Evolutionary conservation across 495 filamentous ascomycete species (phyloP), one percentile per base, ranked within the genome.

Genomic region (Aspergillus incahuasiensis): DNA sequence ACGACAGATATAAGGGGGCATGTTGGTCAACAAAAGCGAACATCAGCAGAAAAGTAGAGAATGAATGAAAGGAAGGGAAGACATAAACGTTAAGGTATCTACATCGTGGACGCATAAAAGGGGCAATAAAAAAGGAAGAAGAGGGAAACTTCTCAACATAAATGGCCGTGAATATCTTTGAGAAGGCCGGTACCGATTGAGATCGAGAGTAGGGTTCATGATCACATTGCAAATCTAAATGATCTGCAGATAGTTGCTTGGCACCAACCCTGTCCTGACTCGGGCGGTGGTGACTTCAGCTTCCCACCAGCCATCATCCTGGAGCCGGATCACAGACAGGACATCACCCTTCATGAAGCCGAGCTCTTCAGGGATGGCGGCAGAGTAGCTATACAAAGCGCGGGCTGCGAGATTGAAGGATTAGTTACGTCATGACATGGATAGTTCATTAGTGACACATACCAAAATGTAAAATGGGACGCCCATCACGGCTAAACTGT

Each of bases 241-340:
- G 50, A 75, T 74, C 74, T 95, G 90, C 66, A 99, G 73, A 65
- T 99, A 99, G 71, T 99, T 99, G 72, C 92, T 96, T 20, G 95
- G 95, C 49, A 97, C 95, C 64, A 99, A 76, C 21, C 95, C 95
- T 11, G 88, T 75, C 61, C 84, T 79, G 18, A 82, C 79, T 22
- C 85, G 85, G 61, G 82, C 84, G 0, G 89, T 88, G 48, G 90
- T 88, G 50, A 96, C 82, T 72, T 97, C 92, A 13, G 95, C 94
- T 76, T 97, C 94, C 95, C 95, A 99, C 95, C 95, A 99, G 11
- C 95, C 95, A 65, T 99, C 95, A 71, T 99, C 95, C 68, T 99
- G 95, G 55, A 92, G 83, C 58, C 90, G 79, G 32, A 95, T 73
- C n/a, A 99, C 84, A 1, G 92, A 90, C 7, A 99, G 74, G 48